These are phyloP conservation scores for Fusarium coffeatum DNA, from an alignment of 2,329 filamentous ascomycete species.

Conservation along the genomic window DNA sequence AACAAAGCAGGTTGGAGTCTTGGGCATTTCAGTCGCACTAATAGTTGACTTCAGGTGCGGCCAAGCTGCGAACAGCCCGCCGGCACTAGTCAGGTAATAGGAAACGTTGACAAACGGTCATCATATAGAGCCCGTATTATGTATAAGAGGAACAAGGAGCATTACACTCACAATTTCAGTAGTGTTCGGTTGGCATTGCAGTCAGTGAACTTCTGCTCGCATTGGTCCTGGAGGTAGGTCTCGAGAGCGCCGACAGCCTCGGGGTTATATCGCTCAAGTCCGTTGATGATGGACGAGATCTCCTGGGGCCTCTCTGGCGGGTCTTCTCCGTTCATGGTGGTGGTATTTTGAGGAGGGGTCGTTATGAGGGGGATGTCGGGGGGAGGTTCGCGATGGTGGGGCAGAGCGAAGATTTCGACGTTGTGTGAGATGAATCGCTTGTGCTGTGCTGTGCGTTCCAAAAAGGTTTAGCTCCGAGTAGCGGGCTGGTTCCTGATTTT, in stretches of 20 bases:
- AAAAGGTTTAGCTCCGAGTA: slow-evolving; percentile 50
- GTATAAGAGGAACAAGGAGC: slow-evolving; percentile 24
- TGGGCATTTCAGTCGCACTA: slow-evolving; percentile 76
- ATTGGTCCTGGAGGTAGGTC: slow-evolving; percentile 93
- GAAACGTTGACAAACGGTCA: slow-evolving; percentile 84
- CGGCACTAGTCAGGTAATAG: slow-evolving; percentile 89
- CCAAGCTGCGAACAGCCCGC: slow-evolving; percentile 57
- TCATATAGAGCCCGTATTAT: slow-evolving; percentile 70
- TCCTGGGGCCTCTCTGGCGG: slow-evolving; percentile 91
- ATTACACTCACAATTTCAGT: slow-evolving; percentile 89
- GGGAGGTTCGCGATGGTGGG: slow-evolving; percentile 56
- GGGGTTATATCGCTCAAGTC: slow-evolving; percentile 97
- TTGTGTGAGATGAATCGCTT: slow-evolving; percentile 56
- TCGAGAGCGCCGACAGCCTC: slow-evolving; percentile 95
- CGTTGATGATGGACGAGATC: slow-evolving; percentile 93
- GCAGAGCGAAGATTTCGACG: slow-evolving; percentile 57
- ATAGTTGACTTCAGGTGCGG: slow-evolving; percentile 74
- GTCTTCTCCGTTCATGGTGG: slow-evolving; percentile 79
- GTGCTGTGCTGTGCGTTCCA: slow-evolving; percentile 46
- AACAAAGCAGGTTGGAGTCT: slow-evolving; percentile 1
- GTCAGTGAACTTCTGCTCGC: slow-evolving; percentile 93
- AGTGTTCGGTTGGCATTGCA: slow-evolving; percentile 96
- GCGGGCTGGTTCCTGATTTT: slow-evolving; percentile 42
- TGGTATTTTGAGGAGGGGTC: slow-evolving; percentile 41
- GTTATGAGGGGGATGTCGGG: slow-evolving; percentile 48